phyloP scores from a whole-genome alignment of 441 rosid genomes.

The Aquilaria agallochum region DNA sequence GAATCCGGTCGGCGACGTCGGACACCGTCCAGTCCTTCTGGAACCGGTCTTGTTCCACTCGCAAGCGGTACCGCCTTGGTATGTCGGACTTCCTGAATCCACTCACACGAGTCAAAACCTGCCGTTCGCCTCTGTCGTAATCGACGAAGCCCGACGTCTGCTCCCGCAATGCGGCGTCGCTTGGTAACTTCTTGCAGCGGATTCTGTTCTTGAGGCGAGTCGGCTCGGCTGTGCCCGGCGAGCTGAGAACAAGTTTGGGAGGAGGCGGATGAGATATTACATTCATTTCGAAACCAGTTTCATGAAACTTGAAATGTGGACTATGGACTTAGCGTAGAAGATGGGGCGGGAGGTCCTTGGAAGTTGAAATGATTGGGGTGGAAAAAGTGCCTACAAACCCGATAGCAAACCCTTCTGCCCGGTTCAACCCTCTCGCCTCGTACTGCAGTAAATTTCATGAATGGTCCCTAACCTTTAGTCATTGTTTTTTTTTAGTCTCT shows the following conservation, averaged over 20 bases:
- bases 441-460: too few relatives aligned
- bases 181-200: conserved; percentile 31
- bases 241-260: conserved; percentile 13
- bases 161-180: conserved; percentile 41
- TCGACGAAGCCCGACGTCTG: conserved; percentile 58
- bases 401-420: neutral
- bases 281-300: conserved; percentile 23
- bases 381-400: neutral
- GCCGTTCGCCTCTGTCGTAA: conserved; percentile 72
- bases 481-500: too few relatives aligned
- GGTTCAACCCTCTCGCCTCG: too few relatives aligned
- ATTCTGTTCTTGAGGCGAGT: conserved; percentile 14
- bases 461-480: too few relatives aligned
- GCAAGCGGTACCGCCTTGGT: conserved; percentile 50
- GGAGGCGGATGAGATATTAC: conserved; percentile 15
- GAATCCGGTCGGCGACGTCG: conserved; percentile 48
- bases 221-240: conserved; percentile 23
- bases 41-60: conserved; percentile 61
- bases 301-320: too few relatives aligned
- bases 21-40: conserved; percentile 83
- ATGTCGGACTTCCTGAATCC: conserved; percentile 67
- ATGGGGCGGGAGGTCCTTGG: neutral
- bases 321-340: neutral
- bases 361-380: neutral
- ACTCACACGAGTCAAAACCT: conserved; percentile 46